Percentiles rank a stretch among this genome's conserved stretches.
Evolutionary conservation across 2,329 filamentous ascomycete genomes (phyloP).

Genomic region (Phaeosphaeriaceae sp.): DNA sequence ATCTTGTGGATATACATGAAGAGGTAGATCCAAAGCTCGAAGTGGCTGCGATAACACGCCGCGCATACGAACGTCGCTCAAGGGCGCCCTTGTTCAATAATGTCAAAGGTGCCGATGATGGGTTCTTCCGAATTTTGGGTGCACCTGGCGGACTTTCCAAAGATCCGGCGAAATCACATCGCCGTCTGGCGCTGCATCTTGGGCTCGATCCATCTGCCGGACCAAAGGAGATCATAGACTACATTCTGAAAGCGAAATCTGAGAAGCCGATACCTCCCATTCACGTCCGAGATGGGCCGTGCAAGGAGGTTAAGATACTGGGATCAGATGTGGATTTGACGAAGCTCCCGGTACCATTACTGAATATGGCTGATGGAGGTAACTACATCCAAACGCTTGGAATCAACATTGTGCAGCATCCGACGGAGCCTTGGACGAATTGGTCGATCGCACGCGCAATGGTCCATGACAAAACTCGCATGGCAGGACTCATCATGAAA

Average conservation of each 20-base stretch:
- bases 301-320: conserved; percentile 12
- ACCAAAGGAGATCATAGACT: conserved; percentile 5
- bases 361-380: conserved; percentile 56
- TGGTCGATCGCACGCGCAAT: conserved; percentile 57
- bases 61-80: conserved; percentile 54
- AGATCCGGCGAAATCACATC: not conserved
- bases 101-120: conserved; percentile 54
- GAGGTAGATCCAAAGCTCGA: conserved; percentile 11
- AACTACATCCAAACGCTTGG: conserved; percentile 61
- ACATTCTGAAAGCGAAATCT: conserved; percentile 2
- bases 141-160: conserved; percentile 51
- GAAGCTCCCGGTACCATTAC: conserved; percentile 47
- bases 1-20: conserved; percentile 12
- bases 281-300: conserved; percentile 3
- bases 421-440: conserved; percentile 58
- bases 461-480: conserved; percentile 53
- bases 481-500: conserved; percentile 53
- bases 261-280: conserved; percentile 1
- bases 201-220: conserved; percentile 1
- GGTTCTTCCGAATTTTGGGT: conserved; percentile 59
- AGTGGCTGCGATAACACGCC: conserved; percentile 55
- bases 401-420: conserved; percentile 57
- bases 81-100: conserved; percentile 63
- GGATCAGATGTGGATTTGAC: conserved; percentile 53
- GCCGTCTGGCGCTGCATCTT: conserved; percentile 6